Evolutionary conservation across 164 flowering plant species (phyloP), one percentile per base, ranked within the genome.

Genomic region (Annona squamosa): DNA sequence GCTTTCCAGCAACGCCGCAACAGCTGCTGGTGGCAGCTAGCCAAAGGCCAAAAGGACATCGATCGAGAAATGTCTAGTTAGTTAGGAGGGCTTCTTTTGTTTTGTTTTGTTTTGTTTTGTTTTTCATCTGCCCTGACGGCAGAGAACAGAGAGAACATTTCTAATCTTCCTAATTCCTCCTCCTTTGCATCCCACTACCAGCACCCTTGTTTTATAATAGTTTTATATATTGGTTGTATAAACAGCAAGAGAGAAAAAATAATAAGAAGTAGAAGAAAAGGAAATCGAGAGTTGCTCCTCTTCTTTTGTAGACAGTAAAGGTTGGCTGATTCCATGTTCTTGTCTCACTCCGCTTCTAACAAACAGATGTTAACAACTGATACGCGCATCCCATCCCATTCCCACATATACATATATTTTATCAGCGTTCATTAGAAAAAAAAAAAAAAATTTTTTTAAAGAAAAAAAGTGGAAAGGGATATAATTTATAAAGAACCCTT

Each of bases 21-120:
- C 91, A 5, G 82, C 87, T 41, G 88, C 87, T 72, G 82, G 87
- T 37, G 78, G 88, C n/a, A 72, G 81, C 69, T 52, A 52, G 59
- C 9, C 13, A 16, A 52, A 9, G 59, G 13, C 9, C 37, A 26
- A 26, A 26, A 26, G 37, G 0, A 26, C 37, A 26, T 26, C 37
- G 37, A 26, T 26, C 37, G 37, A 26, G 37, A 26, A 26, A 26
- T 26, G 37, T 26, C 37, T 26, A 26, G 37, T 26, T 26, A 26
- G 37, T 26, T 26, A 26, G 37, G 37, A 26, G 37, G 37, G 37
- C 52, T 48, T 48, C 52, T 48, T 48, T 48, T 7, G 4, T 48
- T 52, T 5, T 52, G 7, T 26, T 26, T 26, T 26, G n/a, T 52
- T 9, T 52, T 4, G 9, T 52, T 6, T 52, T 52, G 9, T 52